Percentiles rank a stretch among this genome's conserved stretches.
Evolutionary conservation across 371 early-diverging fungal species (phyloP).

Genomic region (Blastocladiella emersonii): DNA sequence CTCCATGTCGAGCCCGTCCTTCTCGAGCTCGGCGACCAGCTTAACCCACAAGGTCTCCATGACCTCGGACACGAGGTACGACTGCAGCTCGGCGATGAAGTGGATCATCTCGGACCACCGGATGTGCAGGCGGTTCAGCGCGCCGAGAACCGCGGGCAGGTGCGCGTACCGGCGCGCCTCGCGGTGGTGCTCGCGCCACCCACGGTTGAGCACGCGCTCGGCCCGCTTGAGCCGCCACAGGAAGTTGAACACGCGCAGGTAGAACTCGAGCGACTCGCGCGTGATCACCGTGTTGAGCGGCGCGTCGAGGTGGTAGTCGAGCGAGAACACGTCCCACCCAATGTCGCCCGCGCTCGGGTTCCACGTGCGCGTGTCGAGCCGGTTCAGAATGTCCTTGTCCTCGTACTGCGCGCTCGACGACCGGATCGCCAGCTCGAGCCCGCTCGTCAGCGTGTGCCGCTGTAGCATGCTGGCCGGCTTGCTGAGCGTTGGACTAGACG

Average conservation of each 20-base stretch:
- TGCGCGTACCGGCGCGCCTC: not conserved
- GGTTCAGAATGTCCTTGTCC: conserved; percentile 53
- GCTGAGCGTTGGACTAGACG: conserved; percentile 37
- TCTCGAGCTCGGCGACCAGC: conserved; percentile 41
- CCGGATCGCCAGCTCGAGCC: conserved; percentile 72
- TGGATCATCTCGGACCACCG: conserved; percentile 79
- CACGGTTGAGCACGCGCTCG: conserved; percentile 52
- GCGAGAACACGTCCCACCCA: conserved; percentile 86
- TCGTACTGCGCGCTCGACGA: conserved; percentile 83
- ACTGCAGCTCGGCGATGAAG: conserved; percentile 81
- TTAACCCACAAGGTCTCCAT: conserved; percentile 85
- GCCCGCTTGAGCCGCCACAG: conserved; percentile 80
- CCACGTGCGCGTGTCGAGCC: conserved; percentile 61
- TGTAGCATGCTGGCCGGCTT: conserved; percentile 62
- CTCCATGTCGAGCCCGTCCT: conserved; percentile 31
- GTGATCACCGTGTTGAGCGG: conserved; percentile 78
- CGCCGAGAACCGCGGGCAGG: conserved; percentile 8
- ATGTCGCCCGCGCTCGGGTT: conserved; percentile 53
- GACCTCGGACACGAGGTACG: conserved; percentile 69
- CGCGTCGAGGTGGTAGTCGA: conserved; percentile 67
- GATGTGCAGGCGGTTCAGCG: conserved; percentile 47
- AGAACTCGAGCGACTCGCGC: conserved; percentile 56
- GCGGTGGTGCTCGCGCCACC: conserved; percentile 55
- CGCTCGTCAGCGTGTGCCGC: conserved; percentile 77
- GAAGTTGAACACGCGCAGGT: conserved; percentile 69